A percentile compares a stretch with the other conserved stretches of the same genome.
phyloP scores from a whole-genome alignment of 2,329 filamentous ascomycete genomes.

The Hymenoscyphus repandus region DNA sequence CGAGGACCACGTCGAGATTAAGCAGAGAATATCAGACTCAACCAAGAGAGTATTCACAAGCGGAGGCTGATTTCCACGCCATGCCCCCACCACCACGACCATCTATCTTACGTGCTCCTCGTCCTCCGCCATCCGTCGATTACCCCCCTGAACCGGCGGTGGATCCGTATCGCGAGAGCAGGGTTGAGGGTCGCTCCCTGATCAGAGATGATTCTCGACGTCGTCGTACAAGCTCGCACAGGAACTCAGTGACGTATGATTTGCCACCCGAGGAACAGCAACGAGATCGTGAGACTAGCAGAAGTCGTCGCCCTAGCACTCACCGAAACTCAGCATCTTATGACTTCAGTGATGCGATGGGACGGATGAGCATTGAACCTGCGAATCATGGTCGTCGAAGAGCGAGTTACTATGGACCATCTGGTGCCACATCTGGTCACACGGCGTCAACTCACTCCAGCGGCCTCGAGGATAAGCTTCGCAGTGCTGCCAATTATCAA shows the following conservation, averaged over 20 bases:
- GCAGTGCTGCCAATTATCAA: slow-evolving; percentile 46
- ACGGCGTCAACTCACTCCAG: slow-evolving; percentile 4
- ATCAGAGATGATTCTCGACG: slow-evolving; percentile 13
- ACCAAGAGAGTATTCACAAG: not conserved
- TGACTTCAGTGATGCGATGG: slow-evolving; percentile 18
- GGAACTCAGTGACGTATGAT: slow-evolving; percentile 29
- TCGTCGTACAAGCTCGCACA: slow-evolving; percentile 22
- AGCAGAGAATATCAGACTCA: slow-evolving; percentile 7
- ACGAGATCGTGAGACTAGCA: slow-evolving; percentile 6
- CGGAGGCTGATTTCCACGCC: slow-evolving; percentile 17
- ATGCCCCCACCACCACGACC: slow-evolving; percentile 26
- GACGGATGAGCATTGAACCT: slow-evolving; percentile 19
- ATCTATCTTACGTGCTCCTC: slow-evolving; percentile 15
- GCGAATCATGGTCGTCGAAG: slow-evolving; percentile 25
- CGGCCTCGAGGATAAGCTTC: slow-evolving; percentile 41
- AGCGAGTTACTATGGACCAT: slow-evolving; percentile 24
- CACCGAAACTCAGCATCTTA: slow-evolving; percentile 26
- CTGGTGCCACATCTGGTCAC: slow-evolving; percentile 6
- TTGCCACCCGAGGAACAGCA: slow-evolving; percentile 2
- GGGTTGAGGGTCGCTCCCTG: slow-evolving; percentile 1
- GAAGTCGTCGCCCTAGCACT: slow-evolving; percentile 21
- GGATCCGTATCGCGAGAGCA: slow-evolving; percentile 3
- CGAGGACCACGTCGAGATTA: slow-evolving; percentile 9
- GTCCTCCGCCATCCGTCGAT: slow-evolving; percentile 10
- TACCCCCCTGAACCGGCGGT: not conserved